Base-by-base conservation (phyloP, 495 filamentous ascomycete species). In the Coniosporium apollinis region DNA sequence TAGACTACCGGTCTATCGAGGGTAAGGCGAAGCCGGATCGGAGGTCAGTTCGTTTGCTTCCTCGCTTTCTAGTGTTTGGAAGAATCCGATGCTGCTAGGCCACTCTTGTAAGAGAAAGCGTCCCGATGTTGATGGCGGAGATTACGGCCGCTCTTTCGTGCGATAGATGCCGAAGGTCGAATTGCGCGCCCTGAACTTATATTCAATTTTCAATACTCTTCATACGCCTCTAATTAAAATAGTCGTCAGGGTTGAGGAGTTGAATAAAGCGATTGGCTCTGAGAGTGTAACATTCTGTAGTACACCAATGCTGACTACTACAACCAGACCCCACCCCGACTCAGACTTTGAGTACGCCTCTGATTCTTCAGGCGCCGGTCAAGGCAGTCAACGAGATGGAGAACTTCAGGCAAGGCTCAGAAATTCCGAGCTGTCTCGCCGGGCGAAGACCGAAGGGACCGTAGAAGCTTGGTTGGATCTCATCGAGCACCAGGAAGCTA, bases 391-490 rank as follows among this genome's bases (percentile, higher is more conserved):
- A 61, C n/a, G n/a, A n/a, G n/a, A n/a, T n/a, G n/a, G n/a, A n/a
- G n/a, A n/a, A 19, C 29, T 55, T 39, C 55, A 67, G 26, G 56
- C 59, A 19, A 66, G 57, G 34, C 47, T 61, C 33, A 62, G 49
- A 25, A 72, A 74, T 35, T 58, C 72, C 2, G 61, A 74, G 33
- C 53, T 94, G 24, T 63, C 60, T 3, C 64, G 63, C 14, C 62
- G 49, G 14, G 66, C 82, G 15, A 70, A 77, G 28, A 50, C 70
- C 14, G 47, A 69, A 28, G 39, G 52, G n/a, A 70, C 89, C 46
- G 57, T 79, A 20, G 56, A 65, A 19, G 62, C 70, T 21, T 96
- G 89, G 87, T 55, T 92, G 1, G 58, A 65, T 24, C 65, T 93
- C 4, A 75, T 92, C 33, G 52, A 75, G 10, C 69, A 85, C 32